Evolutionary conservation across 768 basidiomycete genomes (phyloP), one percentile per base, ranked within the genome.

Genomic region (Russula lepida): DNA sequence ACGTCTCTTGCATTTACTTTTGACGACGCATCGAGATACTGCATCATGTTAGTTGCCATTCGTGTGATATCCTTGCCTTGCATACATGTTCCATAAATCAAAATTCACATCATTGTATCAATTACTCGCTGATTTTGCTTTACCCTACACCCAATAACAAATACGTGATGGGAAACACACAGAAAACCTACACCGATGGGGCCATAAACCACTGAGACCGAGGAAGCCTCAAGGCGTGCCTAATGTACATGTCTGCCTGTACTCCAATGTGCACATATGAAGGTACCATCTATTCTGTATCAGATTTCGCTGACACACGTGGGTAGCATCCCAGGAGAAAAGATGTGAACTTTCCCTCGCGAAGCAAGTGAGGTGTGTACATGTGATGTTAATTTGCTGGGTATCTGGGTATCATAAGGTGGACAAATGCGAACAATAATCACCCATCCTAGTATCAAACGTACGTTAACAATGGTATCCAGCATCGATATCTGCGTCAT

Each of bases 261-360:
- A 1, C n/a, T n/a, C 15, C 11, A 7, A 35, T 17, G 21, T 37
- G n/a, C 54, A 62, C 48, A 64, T 46, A 60, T 44, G 54, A 52
- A 50, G 54, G 52, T 50, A 43, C 30, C 51, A 12, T 54, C 28
- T 46, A 37, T 54, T 49, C 48, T 50, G 50, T n/a, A 56, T 66
- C 52, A 50, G 52, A 57, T 47, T 62, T 64, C 47, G 17, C n/a
- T 46, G 37, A 51, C n/a, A 35, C 41, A 28, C 32, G 67, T 81
- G 82, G 55, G 81, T 80, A 28, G 77, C 35, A 39, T 30, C 19
- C 17, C 30, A 3, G 19, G 15, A n/a, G 25, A 48, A 27, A 48
- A 25, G 8, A 3, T 17, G 46, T 30, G 17, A 49, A 48, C 27
- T 21, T 33, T 54, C 33, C n/a, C 53, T 55, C 17, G 47, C 21